Base-by-base conservation (phyloP, 2,329 filamentous ascomycete species). In the Dothiorella sarmentorum region DNA sequence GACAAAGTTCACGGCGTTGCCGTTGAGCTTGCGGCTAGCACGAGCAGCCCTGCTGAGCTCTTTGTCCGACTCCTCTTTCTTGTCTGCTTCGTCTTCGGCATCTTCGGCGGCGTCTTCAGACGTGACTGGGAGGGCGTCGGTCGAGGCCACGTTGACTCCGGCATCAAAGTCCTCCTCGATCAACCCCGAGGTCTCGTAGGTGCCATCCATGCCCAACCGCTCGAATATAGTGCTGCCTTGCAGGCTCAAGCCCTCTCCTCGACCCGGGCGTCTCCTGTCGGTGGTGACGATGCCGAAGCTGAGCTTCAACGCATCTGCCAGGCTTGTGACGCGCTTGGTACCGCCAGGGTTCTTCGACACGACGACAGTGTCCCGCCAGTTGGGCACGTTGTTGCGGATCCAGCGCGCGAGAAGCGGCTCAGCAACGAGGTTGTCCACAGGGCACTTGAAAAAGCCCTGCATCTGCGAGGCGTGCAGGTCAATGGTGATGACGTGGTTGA, bases 401-500 rank as follows among this genome's bases (percentile, higher is more conserved):
- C 94, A 99, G 66, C 91, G 89, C 56, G 93, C 91, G 68, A 99
- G 91, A 63, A 97, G 83, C 15, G 94, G 93, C 73, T 99, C 94
- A 53, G 94, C 94, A 67, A 96, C 91, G 56, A 99, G 86, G 70
- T 99, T 97, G 75, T 99, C 94, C 61, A 99, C 93, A 0, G 94
- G 94, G 66, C 93, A 96, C 70, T 90, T 90, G 82, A 99, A 99
- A 78, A 99, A 99, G 60, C 94, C 94, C 77, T 99, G 94, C 91
- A 97, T 97, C 78, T 97, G 94, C n/a, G 81, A 77, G 68, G 85
- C 84, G 77, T 99, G 94, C 27, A 99, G 83, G 71, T 99, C 94
- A 70, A 99, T 89, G 15, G 94, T 99, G 68, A 99, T 92, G 73
- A 99, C 90, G 79, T 99, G 94, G 76, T 96, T 91, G 64, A 99